phyloP scores from a whole-genome alignment of 306 rosid species.

The Quercus rubra region DNA sequence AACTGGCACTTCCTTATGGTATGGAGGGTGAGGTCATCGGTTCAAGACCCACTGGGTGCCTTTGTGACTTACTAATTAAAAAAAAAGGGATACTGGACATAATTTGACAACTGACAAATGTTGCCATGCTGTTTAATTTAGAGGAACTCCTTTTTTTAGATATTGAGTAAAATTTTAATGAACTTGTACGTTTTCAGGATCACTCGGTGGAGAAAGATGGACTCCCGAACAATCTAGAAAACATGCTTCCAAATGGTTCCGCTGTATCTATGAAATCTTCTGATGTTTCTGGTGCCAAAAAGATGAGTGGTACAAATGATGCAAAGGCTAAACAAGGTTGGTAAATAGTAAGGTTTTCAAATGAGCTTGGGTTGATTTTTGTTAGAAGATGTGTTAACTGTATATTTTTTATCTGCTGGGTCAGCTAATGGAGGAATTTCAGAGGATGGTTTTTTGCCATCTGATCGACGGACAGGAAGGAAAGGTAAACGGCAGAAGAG shows the following conservation, averaged over 20 bases:
- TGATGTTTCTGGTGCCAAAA: conserved; percentile 34
- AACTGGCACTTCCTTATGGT: too few species aligned
- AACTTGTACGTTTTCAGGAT: conserved; percentile 45
- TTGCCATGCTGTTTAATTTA: background rate
- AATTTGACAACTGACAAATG: background rate
- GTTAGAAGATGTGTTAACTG: conserved; percentile 21
- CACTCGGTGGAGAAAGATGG: conserved; percentile 46
- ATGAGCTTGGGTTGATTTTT: conserved; percentile 12
- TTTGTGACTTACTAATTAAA: too few species aligned
- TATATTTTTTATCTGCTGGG: conserved; percentile 40
- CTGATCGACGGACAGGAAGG: conserved; percentile 64
- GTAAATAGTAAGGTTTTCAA: conserved; percentile 24
- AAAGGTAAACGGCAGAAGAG: conserved; percentile 60
- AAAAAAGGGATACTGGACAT: background rate
- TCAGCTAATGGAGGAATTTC: conserved; percentile 46
- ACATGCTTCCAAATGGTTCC: conserved; percentile 46
- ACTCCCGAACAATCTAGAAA: conserved; percentile 37
- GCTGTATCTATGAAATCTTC: conserved; percentile 24
- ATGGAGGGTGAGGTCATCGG: too few species aligned
- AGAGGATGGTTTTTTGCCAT: conserved; percentile 51
- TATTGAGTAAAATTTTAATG: conserved; percentile 24
- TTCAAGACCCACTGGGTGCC: too few species aligned
- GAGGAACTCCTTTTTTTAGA: conserved; percentile 17
- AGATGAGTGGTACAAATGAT: conserved; percentile 28
- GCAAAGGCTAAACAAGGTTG: conserved; percentile 56